These are phyloP conservation scores for Aspergillus olivimuriae DNA, from an alignment of 495 filamentous ascomycete species.

Conservation along the genomic window DNA sequence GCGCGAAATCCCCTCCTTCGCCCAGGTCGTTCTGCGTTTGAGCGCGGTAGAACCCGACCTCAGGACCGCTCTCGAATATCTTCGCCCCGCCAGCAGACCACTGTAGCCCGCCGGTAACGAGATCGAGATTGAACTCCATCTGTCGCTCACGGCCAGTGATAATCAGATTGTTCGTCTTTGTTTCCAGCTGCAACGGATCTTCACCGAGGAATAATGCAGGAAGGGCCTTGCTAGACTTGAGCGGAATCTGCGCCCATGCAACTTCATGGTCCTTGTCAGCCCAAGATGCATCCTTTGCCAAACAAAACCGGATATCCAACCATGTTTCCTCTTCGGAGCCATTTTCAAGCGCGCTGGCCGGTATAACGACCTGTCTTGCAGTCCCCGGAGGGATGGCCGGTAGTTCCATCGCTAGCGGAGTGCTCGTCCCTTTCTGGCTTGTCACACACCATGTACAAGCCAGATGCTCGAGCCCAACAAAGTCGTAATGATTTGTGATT, in stretches of 20 bases:
- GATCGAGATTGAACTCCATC: conserved; percentile 12
- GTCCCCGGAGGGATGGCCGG: neutral
- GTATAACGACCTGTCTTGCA: neutral
- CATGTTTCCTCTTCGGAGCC: conserved; percentile 33
- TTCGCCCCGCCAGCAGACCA: conserved; percentile 9
- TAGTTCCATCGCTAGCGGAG: neutral
- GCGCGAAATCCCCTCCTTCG: conserved; percentile 19
- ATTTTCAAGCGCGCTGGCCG: conserved; percentile 16
- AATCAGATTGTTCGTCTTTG: neutral
- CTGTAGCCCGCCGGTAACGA: conserved; percentile 14
- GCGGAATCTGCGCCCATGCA: conserved; percentile 44
- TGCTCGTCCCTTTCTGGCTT: conserved; percentile 12
- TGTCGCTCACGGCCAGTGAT: neutral
- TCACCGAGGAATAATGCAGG: conserved; percentile 9
- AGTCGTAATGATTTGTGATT: conserved; percentile 50
- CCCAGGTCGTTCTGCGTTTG: conserved; percentile 56
- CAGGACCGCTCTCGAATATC: conserved; percentile 15
- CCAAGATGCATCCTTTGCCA: conserved; percentile 37
- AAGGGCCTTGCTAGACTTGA: conserved; percentile 18
- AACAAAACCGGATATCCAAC: conserved; percentile 40
- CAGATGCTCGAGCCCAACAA: conserved; percentile 44
- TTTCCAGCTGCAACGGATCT: conserved; percentile 4
- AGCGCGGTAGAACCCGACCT: conserved; percentile 19
- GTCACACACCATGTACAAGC: conserved; percentile 40
- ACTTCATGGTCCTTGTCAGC: conserved; percentile 38